phyloP scores from a whole-genome alignment of 805 yeast species.

The Cyberlindnera suaveolens region DNA sequence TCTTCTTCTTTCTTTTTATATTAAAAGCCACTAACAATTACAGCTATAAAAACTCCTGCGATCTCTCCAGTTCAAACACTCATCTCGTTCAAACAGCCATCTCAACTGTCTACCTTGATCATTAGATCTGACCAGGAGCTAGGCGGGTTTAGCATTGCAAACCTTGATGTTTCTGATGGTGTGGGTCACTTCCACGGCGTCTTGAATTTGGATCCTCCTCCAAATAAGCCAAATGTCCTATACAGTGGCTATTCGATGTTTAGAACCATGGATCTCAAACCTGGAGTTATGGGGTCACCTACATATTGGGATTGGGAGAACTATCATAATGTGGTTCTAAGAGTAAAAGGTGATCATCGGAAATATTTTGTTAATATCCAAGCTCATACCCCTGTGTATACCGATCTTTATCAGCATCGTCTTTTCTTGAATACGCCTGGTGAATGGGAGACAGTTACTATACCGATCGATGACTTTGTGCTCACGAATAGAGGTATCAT shows the following conservation, averaged over 20 bases:
- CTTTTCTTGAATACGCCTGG: slow-evolving; percentile 66
- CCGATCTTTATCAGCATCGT: slow-evolving; percentile 80
- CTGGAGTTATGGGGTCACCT: slow-evolving; percentile 33
- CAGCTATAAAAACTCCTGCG: slow-evolving; percentile 14
- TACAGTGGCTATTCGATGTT: slow-evolving; percentile 78
- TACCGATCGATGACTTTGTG: slow-evolving; percentile 74
- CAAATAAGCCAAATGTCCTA: slow-evolving; percentile 55
- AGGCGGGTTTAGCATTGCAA: slow-evolving; percentile 72
- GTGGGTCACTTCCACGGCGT: slow-evolving; percentile 68
- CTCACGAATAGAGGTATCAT: slow-evolving; percentile 77
- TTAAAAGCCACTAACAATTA: background rate
- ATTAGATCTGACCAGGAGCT: slow-evolving; percentile 68
- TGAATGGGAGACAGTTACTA: slow-evolving; percentile 77
- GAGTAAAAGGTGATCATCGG: slow-evolving; percentile 69
- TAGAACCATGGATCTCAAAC: slow-evolving; percentile 61
- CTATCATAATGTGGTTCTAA: slow-evolving; percentile 53
- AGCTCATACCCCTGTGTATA: slow-evolving; percentile 69
- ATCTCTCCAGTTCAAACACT: slow-evolving; percentile 32
- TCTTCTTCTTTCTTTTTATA: background rate
- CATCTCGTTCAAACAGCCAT: slow-evolving; percentile 51
- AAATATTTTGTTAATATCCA: slow-evolving; percentile 77
- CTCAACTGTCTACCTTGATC: slow-evolving; percentile 43
- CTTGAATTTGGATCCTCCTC: slow-evolving; percentile 59
- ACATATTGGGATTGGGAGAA: slow-evolving; percentile 68
- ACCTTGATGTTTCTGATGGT: slow-evolving; percentile 36